Evolutionary conservation across 2,329 filamentous ascomycete genomes (phyloP), one percentile per base, ranked within the genome.

Genomic region (Cladosporium phlei): DNA sequence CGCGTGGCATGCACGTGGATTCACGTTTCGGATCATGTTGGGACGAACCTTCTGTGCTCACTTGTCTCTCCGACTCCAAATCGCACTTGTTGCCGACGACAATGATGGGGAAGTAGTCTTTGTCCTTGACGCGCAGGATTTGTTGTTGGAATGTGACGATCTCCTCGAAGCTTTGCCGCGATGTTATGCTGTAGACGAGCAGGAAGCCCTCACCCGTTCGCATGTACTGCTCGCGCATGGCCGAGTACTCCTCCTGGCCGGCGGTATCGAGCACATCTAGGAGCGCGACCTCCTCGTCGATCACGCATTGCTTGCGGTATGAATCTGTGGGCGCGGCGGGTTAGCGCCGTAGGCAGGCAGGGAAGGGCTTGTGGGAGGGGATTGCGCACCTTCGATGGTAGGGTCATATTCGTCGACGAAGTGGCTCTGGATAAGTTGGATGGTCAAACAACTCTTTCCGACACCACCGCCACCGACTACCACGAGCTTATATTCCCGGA

Each of bases 141-240:
- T 98, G 93, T 77, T 97, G 90, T 72, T 97, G 90, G 73, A 97
- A 97, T 38, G 89, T 95, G 72, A 89, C 86, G 69, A 98, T 97
- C 75, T 98, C 93, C 68, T 98, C 91, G 64, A 96, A 97, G 63
- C 88, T 95, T 72, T 96, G 90, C 64, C 90, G 82, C 64, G 91
- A 96, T 47, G 88, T 96, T 75, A 98, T 98, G 58, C 90, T 95
- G 78, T 97, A 97, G 63, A 97, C 89, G 44, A 98, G 83, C 64
- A 98, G 75, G 73, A 98, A 98, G 45, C 93, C 93, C 72, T 98
- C 93, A 66, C 93, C 93, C 19, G 91, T 97, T 63, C 93, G 85
- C 91, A 98, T 98, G 79, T 97, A 98, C 74, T 97, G 93, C 76
- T 98, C 93, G 66, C 93, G 81, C 93, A 98, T 97, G 45, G 93